Percentiles rank a stretch among this genome's conserved stretches.
These are phyloP conservation scores for Eremochloa ophiuroides DNA, from an alignment of 176 grass and related monocot genomes.

Conservation along the genomic window DNA sequence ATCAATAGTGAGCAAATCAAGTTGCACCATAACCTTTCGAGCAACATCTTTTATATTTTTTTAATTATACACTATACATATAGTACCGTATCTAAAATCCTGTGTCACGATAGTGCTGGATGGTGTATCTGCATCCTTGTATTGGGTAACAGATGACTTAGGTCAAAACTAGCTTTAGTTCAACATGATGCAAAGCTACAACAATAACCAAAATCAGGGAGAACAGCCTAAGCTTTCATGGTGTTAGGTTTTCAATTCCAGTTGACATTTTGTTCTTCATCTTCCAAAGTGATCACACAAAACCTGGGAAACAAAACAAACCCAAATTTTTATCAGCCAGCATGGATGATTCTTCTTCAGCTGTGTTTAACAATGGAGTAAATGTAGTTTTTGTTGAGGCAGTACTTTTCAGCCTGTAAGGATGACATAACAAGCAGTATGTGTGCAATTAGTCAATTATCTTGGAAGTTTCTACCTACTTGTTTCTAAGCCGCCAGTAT, in stretches of 20 bases:
- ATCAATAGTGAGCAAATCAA: neutral
- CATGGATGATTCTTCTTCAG: neutral
- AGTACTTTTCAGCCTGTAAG: neutral
- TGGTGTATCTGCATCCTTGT: neutral
- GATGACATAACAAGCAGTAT: neutral
- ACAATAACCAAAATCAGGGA: neutral
- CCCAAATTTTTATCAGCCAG: too few relatives aligned
- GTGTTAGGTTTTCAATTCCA: neutral
- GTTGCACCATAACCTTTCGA: neutral
- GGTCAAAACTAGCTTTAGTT: neutral
- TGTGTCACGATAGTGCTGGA: neutral
- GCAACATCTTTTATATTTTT: neutral
- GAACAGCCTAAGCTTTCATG: neutral
- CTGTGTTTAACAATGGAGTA: neutral
- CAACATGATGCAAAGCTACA: neutral
- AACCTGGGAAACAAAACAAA: neutral
- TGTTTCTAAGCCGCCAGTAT: neutral
- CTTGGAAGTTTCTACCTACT: neutral
- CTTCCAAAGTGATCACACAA: neutral
- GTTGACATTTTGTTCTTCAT: neutral
- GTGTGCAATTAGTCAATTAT: neutral
- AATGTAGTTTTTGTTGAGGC: neutral
- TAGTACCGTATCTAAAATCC: neutral
- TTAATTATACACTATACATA: neutral
- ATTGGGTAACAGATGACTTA: neutral